Conservation (phyloP, 2,329 filamentous ascomycete genomes). For the Diaporthe longicolla region DNA sequence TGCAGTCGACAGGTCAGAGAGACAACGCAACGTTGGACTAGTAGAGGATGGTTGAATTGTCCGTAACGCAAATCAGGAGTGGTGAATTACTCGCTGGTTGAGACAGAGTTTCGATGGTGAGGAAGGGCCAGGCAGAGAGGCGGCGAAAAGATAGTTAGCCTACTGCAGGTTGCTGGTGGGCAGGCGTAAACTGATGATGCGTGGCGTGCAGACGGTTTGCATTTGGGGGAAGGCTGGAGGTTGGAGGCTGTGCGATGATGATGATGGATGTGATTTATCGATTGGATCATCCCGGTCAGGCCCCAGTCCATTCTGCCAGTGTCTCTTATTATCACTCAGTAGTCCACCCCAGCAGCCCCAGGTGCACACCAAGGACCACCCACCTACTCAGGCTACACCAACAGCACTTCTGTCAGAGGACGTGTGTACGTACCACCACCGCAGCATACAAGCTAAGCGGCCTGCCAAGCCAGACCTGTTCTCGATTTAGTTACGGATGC, state of each 20-base stretch:
- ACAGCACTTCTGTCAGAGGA: not conserved
- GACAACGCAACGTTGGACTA: not conserved
- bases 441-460: too few relatives aligned
- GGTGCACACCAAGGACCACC: too few relatives aligned
- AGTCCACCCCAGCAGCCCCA: too few relatives aligned
- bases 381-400: too few relatives aligned
- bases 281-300: slow-evolving; percentile 18
- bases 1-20: not conserved
- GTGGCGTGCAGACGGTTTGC: slow-evolving; percentile 9
- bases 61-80: not conserved
- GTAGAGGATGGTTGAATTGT: not conserved
- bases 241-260: slow-evolving; percentile 21
- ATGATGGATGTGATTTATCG: slow-evolving; percentile 28
- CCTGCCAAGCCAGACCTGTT: slow-evolving; percentile 10
- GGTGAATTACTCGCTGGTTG: not conserved
- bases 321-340: too few relatives aligned
- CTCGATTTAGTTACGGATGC: slow-evolving; percentile 15
- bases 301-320: slow-evolving; percentile 7
- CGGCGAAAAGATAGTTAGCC: not conserved
- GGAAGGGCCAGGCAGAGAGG: not conserved
- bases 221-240: slow-evolving; percentile 28
- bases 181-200: slow-evolving; percentile 13
- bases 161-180: not conserved
- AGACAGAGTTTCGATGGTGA: not conserved
- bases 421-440: too few relatives aligned